Percentiles rank a stretch among this genome's conserved stretches.
Evolutionary conservation across 2,329 filamentous ascomycete genomes (phyloP).

Genomic region (Microcyclospora pomicola): DNA sequence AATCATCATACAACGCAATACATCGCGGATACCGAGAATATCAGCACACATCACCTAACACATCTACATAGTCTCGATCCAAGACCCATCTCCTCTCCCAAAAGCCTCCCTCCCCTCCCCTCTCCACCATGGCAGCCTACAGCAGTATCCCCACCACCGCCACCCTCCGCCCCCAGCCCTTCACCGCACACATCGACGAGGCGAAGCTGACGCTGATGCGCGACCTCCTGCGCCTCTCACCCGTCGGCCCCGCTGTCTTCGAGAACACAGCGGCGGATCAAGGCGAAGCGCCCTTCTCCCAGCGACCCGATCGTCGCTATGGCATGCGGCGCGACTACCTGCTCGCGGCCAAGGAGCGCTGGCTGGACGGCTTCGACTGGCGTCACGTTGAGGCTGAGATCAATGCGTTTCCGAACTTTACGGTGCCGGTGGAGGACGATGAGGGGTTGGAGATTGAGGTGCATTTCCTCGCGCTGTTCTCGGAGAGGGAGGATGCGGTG

Average conservation of each 20-base stretch:
- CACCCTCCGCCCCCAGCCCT: slow-evolving; percentile 27
- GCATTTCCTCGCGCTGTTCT: slow-evolving; percentile 44
- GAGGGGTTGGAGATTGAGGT: slow-evolving; percentile 27
- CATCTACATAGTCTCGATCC: too few species aligned
- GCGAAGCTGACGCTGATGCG: slow-evolving; percentile 33
- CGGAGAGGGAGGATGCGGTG: slow-evolving; percentile 28
- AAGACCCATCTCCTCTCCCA: too few species aligned
- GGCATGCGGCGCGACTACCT: slow-evolving; percentile 38
- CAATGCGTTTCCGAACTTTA: slow-evolving; percentile 41
- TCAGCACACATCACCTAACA: too few species aligned
- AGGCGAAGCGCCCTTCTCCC: slow-evolving; percentile 1
- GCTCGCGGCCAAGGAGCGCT: slow-evolving; percentile 22
- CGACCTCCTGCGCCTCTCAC: slow-evolving; percentile 34
- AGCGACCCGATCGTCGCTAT: slow-evolving; percentile 19
- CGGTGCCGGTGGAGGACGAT: slow-evolving; percentile 26
- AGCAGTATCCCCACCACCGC: slow-evolving; percentile 23
- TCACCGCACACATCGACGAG: slow-evolving; percentile 31
- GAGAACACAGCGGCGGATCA: slow-evolving; percentile 31
- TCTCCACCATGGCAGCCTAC: slow-evolving; percentile 8
- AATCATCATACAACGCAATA: too few species aligned
- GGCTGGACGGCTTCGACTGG: slow-evolving; percentile 24
- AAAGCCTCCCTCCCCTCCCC: too few species aligned
- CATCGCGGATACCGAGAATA: too few species aligned
- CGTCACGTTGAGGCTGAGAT: slow-evolving; percentile 29
- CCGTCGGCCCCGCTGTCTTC: slow-evolving; percentile 35